Conservation (phyloP, 2,329 filamentous ascomycete species). For the Hortaea sp. region DNA sequence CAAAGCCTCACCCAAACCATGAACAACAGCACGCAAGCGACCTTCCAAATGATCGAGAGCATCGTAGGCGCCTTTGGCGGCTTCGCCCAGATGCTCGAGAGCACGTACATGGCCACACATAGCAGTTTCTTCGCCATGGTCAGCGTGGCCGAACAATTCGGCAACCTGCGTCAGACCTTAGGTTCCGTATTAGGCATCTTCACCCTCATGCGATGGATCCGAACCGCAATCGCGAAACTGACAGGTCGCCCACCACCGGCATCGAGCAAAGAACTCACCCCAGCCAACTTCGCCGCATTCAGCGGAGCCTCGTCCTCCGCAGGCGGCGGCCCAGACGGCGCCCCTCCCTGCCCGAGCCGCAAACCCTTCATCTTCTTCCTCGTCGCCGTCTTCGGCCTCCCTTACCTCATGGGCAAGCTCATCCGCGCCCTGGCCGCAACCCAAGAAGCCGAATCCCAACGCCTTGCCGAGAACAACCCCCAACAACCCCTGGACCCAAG, state of each 20-base stretch:
- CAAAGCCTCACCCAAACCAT: conserved; percentile 94
- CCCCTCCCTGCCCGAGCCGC: conserved; percentile 64
- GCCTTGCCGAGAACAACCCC: conserved; percentile 42
- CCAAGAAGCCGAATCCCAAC: conserved; percentile 72
- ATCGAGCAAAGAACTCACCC: conserved; percentile 76
- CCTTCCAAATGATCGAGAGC: conserved; percentile 96
- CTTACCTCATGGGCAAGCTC: conserved; percentile 94
- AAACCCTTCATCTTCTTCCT: conserved; percentile 97
- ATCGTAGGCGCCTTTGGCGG: conserved; percentile 94
- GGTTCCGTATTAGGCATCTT: conserved; percentile 93
- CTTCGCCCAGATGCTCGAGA: conserved; percentile 98
- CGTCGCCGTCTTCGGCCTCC: conserved; percentile 84
- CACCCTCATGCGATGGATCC: conserved; percentile 88
- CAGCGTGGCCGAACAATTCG: conserved; percentile 93
- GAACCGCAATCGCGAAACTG: conserved; percentile 81
- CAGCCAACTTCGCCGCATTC: conserved; percentile 83
- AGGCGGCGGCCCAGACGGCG: conserved; percentile 49
- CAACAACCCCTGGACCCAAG: conserved; percentile 62
- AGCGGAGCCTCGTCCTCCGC: conserved; percentile 49
- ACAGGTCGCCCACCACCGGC: conserved; percentile 85
- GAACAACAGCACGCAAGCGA: conserved; percentile 87
- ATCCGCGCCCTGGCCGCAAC: conserved; percentile 75
- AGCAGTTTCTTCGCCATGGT: conserved; percentile 99
- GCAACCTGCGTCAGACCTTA: conserved; percentile 82
- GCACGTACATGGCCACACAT: conserved; percentile 98